phyloP scores from a whole-genome alignment of 768 basidiomycete species.

The Gymnopilus junonius region DNA sequence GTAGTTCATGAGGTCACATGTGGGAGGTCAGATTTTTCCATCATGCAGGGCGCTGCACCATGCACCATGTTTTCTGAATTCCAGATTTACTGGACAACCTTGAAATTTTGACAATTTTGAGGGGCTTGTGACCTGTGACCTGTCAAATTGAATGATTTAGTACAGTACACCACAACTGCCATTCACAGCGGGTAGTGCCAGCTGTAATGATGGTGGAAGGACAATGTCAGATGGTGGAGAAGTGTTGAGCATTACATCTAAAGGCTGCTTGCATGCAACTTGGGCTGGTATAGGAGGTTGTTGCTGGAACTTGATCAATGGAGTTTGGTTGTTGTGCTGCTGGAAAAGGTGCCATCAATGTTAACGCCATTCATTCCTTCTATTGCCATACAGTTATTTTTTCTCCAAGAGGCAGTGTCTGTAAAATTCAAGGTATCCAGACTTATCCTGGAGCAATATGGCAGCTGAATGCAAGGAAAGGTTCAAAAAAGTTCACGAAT shows the following conservation, averaged over 20 bases:
- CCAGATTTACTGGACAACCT: too few species aligned
- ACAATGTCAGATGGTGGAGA: constrained; percentile 47
- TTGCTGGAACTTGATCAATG: constrained; percentile 44
- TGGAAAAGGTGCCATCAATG: constrained; percentile 27
- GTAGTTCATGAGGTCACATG: too few species aligned
- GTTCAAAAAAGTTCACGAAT: neutral
- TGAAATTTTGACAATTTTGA: too few species aligned
- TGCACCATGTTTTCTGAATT: too few species aligned
- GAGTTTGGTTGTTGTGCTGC: constrained; percentile 22
- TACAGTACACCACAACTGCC: constrained; percentile 54
- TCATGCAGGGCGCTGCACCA: too few species aligned
- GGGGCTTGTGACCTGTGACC: too few species aligned
- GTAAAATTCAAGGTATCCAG: constrained; percentile 49
- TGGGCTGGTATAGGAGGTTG: constrained; percentile 36
- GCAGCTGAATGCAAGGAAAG: constrained; percentile 40
- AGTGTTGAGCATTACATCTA: constrained; percentile 57
- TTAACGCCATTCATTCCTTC: constrained; percentile 54
- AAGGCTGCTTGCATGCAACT: constrained; percentile 37
- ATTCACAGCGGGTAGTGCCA: constrained; percentile 39
- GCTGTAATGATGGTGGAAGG: constrained; percentile 43
- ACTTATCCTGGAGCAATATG: constrained; percentile 60
- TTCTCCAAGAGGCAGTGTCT: constrained; percentile 51
- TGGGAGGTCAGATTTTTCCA: too few species aligned
- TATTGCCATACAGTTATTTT: constrained; percentile 56
- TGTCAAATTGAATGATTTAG: too few species aligned